Evolutionary conservation across 805 yeast species (phyloP), one percentile per base, ranked within the genome.

Genomic region (Candida jianshihensis): DNA sequence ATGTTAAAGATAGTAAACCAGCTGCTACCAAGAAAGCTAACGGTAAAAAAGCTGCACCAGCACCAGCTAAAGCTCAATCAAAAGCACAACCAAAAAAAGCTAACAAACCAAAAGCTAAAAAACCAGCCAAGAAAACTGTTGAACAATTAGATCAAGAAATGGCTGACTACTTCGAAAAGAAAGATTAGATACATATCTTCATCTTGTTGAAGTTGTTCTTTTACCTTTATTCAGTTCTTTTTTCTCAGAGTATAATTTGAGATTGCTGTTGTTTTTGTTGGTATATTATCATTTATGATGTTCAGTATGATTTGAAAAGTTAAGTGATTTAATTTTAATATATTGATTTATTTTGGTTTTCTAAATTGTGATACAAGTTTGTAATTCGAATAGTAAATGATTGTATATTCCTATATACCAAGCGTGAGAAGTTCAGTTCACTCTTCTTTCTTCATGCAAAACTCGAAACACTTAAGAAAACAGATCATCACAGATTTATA

Each of bases 61-160:
- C 13, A 6, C 13, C 13, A 14, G 30, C 19, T 15, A 14, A 26
- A 26, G 19, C 17, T 14, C 21, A 16, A 17, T 7, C n/a, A 11
- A 6, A 45, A n/a, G n/a, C n/a, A 36, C 58, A 50, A 41, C 37
- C 46, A 31, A 44, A 43, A 35, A 43, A 41, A 30, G 38, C 43
- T 30, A 13, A 31, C 14, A 48, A 49, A 38, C 50, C 47, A 41
- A 64, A 52, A 48, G 48, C 52, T 49, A 64, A 57, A 47, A 62
- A 57, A 48, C 68, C 71, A 41, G 70, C 68, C 42, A 71, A 73
- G 65, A 88, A 88, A 74, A 78, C 95, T 36, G 71, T 84, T 46
- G 97, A 85, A 61, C 90, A 92, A 65, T 77, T 90, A 57, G 98
- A 92, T 65, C 95, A 89, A 59, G 97, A 90, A 68, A 90, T 92